Evolutionary conservation across 2,329 filamentous ascomycete species (phyloP).

Genomic region (Metarhizium anisopliae): DNA sequence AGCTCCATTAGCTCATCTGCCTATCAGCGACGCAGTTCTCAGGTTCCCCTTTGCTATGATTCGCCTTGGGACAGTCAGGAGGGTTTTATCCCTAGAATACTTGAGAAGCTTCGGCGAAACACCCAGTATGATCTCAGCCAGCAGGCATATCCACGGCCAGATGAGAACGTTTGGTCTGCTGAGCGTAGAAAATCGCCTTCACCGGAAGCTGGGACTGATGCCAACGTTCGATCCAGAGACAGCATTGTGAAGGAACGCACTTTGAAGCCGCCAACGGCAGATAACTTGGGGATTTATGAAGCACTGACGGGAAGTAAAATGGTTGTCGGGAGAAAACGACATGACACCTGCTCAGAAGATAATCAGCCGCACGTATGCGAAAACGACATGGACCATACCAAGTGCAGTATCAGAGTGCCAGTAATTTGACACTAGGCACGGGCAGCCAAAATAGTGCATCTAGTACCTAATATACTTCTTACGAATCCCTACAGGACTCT

Average conservation of each 20-base stretch:
- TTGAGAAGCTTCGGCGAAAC: conserved; percentile 19
- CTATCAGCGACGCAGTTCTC: conserved; percentile 18
- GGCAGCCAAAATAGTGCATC: background rate
- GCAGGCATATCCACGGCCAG: background rate
- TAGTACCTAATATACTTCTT: background rate
- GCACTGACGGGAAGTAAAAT: conserved; percentile 15
- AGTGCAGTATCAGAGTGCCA: background rate
- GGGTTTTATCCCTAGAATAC: conserved; percentile 14
- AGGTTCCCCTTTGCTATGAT: conserved; percentile 5
- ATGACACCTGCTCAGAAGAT: conserved; percentile 23
- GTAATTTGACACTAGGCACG: background rate
- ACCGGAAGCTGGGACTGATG: background rate
- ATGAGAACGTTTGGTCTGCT: conserved; percentile 8
- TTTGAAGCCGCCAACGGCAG: conserved; percentile 10
- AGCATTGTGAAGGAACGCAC: conserved; percentile 12
- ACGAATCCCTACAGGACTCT: background rate
- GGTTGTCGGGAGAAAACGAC: conserved; percentile 4
- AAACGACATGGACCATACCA: conserved; percentile 14
- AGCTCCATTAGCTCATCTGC: conserved; percentile 15
- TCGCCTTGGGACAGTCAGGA: conserved; percentile 7
- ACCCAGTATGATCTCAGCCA: conserved; percentile 16
- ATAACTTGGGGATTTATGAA: conserved; percentile 15
- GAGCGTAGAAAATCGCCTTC: background rate
- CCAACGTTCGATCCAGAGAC: conserved; percentile 9
- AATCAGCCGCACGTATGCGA: conserved; percentile 21